Evolutionary conservation across 306 rosid genomes (phyloP).

Genomic region (Castanea mollissima): DNA sequence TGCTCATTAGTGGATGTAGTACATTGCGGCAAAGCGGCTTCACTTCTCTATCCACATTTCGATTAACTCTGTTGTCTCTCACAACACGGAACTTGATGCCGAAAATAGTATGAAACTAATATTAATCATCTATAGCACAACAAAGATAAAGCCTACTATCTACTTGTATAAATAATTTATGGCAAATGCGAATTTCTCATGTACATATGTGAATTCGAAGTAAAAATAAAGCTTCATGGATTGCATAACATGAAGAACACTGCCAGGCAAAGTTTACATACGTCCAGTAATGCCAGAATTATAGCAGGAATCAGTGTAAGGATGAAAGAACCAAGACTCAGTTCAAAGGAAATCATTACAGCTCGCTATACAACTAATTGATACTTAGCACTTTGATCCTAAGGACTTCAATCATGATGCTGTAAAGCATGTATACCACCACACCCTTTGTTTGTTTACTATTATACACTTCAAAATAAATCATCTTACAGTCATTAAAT

Average conservation of each 20-base stretch:
- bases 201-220: not conserved
- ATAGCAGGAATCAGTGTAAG: not conserved
- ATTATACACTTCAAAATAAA: not conserved
- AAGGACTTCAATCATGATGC: not conserved
- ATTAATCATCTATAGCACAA: conserved; percentile 25
- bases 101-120: conserved; percentile 27
- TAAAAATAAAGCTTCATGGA: not conserved
- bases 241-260: not conserved
- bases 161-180: not conserved
- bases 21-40: conserved; percentile 43
- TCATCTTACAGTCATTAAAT: not conserved
- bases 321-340: not conserved
- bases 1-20: conserved; percentile 43
- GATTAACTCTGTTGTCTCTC: conserved; percentile 85
- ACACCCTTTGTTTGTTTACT: not conserved
- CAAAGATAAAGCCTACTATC: not conserved
- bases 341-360: not conserved
- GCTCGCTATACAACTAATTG: not conserved
- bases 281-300: not conserved
- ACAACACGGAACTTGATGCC: conserved; percentile 87
- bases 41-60: conserved; percentile 50
- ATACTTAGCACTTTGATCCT: not conserved
- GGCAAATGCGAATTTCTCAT: not conserved
- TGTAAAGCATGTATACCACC: not conserved
- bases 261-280: not conserved